Percentiles rank a stretch among this genome's conserved stretches.
phyloP scores from a whole-genome alignment of 257 asterid species.

The Solanum paucissectum region DNA sequence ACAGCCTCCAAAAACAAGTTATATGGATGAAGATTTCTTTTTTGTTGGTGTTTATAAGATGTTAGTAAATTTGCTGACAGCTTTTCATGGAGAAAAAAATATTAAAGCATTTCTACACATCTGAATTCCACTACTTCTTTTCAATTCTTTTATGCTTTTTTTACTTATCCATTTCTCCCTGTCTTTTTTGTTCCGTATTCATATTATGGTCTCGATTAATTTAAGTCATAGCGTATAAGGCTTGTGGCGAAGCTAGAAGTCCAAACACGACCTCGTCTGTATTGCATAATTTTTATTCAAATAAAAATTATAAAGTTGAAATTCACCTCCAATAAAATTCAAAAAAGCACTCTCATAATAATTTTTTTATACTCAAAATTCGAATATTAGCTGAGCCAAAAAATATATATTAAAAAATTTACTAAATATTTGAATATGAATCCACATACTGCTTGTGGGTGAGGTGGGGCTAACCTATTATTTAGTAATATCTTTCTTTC shows the following conservation, averaged over 20 bases:
- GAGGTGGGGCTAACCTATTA: neutral
- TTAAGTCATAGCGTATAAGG: fast-evolving
- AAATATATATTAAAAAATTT: neutral
- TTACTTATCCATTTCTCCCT: neutral
- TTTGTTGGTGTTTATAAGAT: neutral
- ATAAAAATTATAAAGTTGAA: neutral
- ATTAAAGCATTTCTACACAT: constrained; percentile 3
- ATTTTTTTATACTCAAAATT: neutral
- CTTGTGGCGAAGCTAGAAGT: neutral
- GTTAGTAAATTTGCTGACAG: neutral
- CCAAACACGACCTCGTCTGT: fast-evolving
- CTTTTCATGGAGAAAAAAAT: constrained; percentile 1
- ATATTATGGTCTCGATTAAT: neutral
- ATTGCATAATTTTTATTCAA: neutral
- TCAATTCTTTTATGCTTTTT: neutral
- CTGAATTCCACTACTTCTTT: constrained; percentile 17
- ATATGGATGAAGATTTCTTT: neutral
- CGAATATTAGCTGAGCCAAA: neutral
- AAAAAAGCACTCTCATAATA: fast-evolving
- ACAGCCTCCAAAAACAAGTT: neutral
- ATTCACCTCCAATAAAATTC: neutral
- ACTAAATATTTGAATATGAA: neutral
- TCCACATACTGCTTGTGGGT: neutral
- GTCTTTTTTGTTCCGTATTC: neutral
- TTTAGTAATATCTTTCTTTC: neutral